Evolutionary conservation across 1,139 yeast species (phyloP).

Genomic region (Hyphopichia khmerensis): DNA sequence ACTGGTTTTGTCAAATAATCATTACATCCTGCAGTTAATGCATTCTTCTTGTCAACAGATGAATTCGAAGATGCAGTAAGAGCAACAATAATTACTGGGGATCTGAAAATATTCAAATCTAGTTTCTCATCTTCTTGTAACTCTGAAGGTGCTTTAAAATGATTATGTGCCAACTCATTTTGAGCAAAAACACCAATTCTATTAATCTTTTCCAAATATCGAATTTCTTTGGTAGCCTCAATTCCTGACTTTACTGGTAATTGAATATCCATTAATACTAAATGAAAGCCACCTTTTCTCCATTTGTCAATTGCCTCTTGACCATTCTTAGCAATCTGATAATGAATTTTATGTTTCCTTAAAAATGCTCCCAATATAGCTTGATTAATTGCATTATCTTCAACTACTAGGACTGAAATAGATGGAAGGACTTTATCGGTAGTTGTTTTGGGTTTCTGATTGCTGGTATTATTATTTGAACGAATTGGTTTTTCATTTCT

Average conservation of each 20-base stretch:
- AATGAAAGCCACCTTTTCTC: slow-evolving; percentile 88
- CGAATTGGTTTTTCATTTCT: background rate
- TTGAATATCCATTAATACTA: slow-evolving; percentile 93
- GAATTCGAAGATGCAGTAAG: slow-evolving; percentile 85
- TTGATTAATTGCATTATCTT: slow-evolving; percentile 93
- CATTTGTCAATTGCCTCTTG: slow-evolving; percentile 90
- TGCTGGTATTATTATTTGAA: background rate
- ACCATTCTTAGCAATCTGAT: slow-evolving; percentile 86
- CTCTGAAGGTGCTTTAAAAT: slow-evolving; percentile 17
- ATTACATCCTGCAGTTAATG: slow-evolving; percentile 94
- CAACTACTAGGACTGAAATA: slow-evolving; percentile 88
- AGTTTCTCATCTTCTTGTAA: slow-evolving; percentile 41
- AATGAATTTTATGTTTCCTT: slow-evolving; percentile 80
- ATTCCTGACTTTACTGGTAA: slow-evolving; percentile 91
- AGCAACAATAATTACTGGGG: slow-evolving; percentile 96
- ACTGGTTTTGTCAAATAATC: slow-evolving; percentile 98
- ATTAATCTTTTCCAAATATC: slow-evolving; percentile 78
- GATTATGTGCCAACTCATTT: slow-evolving; percentile 29
- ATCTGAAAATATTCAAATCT: slow-evolving; percentile 63
- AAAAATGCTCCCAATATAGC: slow-evolving; percentile 91
- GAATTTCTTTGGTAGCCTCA: slow-evolving; percentile 86
- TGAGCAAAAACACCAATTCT: slow-evolving; percentile 78
- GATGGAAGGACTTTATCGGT: slow-evolving; percentile 65
- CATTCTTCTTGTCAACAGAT: slow-evolving; percentile 84
- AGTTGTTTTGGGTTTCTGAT: slow-evolving; percentile 19